These are phyloP conservation scores for Apiospora kogelbergensis DNA, from an alignment of 2,329 filamentous ascomycete genomes.

Conservation along the genomic window DNA sequence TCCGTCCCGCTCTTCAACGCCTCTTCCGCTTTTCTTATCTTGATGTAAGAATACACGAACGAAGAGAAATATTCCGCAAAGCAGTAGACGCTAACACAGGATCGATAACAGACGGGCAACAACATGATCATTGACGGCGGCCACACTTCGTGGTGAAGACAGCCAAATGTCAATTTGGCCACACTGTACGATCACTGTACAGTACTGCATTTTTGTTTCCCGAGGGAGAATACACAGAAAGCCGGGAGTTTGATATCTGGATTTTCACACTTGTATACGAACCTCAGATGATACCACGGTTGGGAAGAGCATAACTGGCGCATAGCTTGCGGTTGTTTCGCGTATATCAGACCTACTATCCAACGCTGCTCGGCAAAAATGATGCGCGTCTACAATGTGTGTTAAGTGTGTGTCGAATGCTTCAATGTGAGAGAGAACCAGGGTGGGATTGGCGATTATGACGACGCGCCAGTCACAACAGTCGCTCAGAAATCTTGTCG, in stretches of 20 bases:
- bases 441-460: no score
- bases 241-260: not conserved
- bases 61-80: not conserved
- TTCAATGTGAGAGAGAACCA: not conserved
- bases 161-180: not conserved
- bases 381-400: no score
- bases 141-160: slow-evolving; percentile 18
- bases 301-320: not conserved
- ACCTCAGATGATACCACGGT: not conserved
- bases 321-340: not conserved
- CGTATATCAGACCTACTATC: not conserved
- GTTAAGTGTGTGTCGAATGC: not conserved
- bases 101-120: slow-evolving; percentile 16
- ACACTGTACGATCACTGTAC: not conserved
- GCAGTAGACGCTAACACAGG: not conserved
- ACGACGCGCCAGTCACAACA: not conserved
- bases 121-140: slow-evolving; percentile 23
- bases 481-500: not conserved
- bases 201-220: not conserved
- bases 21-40: not conserved
- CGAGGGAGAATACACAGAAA: not conserved
- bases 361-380: not conserved
- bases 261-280: not conserved
- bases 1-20: not conserved
- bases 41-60: not conserved